Conservation (phyloP, 2,329 filamentous ascomycete species). For the Hypomyces rosellus region DNA sequence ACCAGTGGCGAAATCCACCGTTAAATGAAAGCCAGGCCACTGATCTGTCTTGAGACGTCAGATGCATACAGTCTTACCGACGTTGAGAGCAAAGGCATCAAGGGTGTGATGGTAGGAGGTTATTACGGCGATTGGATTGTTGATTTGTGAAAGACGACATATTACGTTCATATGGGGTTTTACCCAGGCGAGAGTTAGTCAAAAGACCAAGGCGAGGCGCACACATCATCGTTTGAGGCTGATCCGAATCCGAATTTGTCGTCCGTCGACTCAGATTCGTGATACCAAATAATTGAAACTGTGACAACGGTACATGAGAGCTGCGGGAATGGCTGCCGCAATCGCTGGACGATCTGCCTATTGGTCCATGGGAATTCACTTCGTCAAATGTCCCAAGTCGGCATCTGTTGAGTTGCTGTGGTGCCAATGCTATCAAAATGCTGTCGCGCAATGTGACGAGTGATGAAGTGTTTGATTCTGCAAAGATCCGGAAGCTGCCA, state of each 20-base stretch:
- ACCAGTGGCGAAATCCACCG: too few species aligned
- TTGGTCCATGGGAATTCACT: slow-evolving; percentile 27
- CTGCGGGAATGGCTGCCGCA: slow-evolving; percentile 24
- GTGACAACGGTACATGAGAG: slow-evolving; percentile 24
- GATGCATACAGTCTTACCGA: neutral
- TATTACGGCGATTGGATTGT: slow-evolving; percentile 26
- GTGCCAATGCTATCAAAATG: slow-evolving; percentile 32
- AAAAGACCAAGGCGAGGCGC: slow-evolving; percentile 16
- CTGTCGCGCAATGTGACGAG: slow-evolving; percentile 31
- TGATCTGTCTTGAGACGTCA: neutral
- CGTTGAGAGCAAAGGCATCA: neutral
- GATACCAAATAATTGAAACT: slow-evolving; percentile 20
- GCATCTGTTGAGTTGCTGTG: slow-evolving; percentile 28
- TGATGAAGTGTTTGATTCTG: slow-evolving; percentile 36
- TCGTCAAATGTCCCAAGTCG: slow-evolving; percentile 26
- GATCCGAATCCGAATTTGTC: slow-evolving; percentile 19
- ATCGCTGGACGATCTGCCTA: slow-evolving; percentile 25
- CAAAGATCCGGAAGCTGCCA: slow-evolving; percentile 34
- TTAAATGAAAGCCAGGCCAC: too few species aligned
- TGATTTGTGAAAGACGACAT: slow-evolving; percentile 23
- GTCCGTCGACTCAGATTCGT: slow-evolving; percentile 21
- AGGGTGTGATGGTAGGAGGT: slow-evolving; percentile 15
- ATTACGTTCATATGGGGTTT: slow-evolving; percentile 27
- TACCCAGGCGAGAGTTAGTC: slow-evolving; percentile 22
- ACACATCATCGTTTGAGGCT: slow-evolving; percentile 10